Evolutionary conservation across 208 protist species (phyloP).

Genomic region (Willaertia magna): DNA sequence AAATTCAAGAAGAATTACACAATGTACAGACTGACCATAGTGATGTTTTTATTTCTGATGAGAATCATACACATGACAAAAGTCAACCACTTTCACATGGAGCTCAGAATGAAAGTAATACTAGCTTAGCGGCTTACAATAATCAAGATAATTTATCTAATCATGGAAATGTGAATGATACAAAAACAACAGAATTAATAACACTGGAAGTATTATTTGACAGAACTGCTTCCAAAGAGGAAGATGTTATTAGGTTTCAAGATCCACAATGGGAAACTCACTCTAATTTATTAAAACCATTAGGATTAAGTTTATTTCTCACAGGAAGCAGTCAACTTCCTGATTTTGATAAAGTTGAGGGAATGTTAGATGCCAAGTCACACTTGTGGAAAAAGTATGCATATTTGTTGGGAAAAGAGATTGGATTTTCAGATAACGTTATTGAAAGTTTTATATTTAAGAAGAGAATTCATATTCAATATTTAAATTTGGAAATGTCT

Average conservation of each 20-base stretch:
- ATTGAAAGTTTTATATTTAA: slow-evolving; percentile 16
- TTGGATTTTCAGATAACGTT: slow-evolving; percentile 34
- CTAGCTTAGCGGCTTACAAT: too few species aligned
- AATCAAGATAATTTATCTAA: too few species aligned
- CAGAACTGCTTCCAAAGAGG: neutral
- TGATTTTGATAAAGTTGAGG: neutral
- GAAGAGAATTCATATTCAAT: slow-evolving; percentile 35
- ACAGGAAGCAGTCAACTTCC: neutral
- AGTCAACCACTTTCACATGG: too few species aligned
- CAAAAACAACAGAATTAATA: neutral
- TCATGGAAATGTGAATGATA: too few species aligned
- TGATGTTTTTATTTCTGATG: too few species aligned
- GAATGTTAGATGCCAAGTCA: slow-evolving; percentile 4
- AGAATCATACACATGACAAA: too few species aligned
- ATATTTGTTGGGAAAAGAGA: slow-evolving; percentile 40
- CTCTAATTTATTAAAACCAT: neutral
- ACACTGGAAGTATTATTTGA: neutral
- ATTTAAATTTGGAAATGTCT: neutral
- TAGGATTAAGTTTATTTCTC: neutral
- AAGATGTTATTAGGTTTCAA: neutral
- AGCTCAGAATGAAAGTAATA: too few species aligned
- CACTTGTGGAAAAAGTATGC: slow-evolving; percentile 32
- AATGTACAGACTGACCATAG: too few species aligned
- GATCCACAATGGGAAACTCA: neutral
- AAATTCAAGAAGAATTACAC: too few species aligned